Conservation (phyloP, 75 land plant species). For the Pseudotsuga menziesii region DNA sequence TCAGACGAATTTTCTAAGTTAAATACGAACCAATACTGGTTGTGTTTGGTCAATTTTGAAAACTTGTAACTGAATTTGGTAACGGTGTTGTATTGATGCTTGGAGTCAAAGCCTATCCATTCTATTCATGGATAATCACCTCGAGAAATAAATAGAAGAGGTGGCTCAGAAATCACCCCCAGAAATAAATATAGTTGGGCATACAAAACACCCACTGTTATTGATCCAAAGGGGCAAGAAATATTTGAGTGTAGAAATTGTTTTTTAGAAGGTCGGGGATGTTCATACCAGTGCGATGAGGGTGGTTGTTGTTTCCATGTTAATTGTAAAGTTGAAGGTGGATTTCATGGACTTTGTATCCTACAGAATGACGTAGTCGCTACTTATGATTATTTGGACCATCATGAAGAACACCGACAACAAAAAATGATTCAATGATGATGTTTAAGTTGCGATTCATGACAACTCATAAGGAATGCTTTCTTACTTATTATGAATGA, state of each 20-base stretch:
- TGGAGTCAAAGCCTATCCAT: slow-evolving; percentile 52
- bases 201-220: slow-evolving; percentile 32
- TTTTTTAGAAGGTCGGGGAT: slow-evolving; percentile 21
- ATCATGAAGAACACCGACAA: too few relatives aligned
- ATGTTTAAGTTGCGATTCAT: too few relatives aligned
- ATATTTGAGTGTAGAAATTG: slow-evolving; percentile 27
- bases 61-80: slow-evolving; percentile 34
- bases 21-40: slow-evolving; percentile 34
- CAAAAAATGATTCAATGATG: too few relatives aligned
- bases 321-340: slow-evolving; percentile 11
- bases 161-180: slow-evolving; percentile 22
- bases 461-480: too few relatives aligned
- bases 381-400: too few relatives aligned
- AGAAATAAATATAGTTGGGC: slow-evolving; percentile 19
- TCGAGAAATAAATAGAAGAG: slow-evolving; percentile 36
- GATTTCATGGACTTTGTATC: too few relatives aligned
- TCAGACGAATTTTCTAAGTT: slow-evolving; percentile 45
- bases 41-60: slow-evolving; percentile 57
- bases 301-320: slow-evolving; percentile 43
- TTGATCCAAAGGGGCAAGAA: slow-evolving; percentile 10
- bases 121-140: slow-evolving; percentile 46
- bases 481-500: too few relatives aligned
- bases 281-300: slow-evolving; percentile 32
- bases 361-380: too few relatives aligned
- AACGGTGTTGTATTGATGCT: slow-evolving; percentile 34